A percentile compares a stretch with the other conserved stretches of the same genome.
These are phyloP conservation scores for Panellus pusillus DNA, from an alignment of 768 basidiomycete species.

Conservation along the genomic window DNA sequence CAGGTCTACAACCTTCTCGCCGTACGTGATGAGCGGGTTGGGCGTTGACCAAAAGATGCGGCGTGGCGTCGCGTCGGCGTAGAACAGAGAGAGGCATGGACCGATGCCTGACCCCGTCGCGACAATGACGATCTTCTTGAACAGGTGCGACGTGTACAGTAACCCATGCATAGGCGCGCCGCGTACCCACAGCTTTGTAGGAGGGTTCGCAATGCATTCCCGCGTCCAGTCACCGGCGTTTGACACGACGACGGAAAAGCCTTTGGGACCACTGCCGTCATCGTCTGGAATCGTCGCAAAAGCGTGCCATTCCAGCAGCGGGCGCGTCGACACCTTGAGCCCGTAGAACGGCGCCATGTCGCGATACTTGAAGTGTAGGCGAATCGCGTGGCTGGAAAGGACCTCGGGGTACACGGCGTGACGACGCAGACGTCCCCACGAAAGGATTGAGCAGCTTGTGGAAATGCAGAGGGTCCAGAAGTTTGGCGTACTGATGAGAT, in stretches of 20 bases:
- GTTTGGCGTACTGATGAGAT: conserved; percentile 43
- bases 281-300: conserved; percentile 32
- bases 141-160: conserved; percentile 47
- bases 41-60: conserved; percentile 42
- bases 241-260: conserved; percentile 54
- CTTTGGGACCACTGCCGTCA: conserved; percentile 32
- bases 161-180: conserved; percentile 53
- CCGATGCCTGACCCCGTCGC: conserved; percentile 40
- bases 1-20: conserved; percentile 36
- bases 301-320: conserved; percentile 41
- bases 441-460: conserved; percentile 43
- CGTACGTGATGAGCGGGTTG: conserved; percentile 39
- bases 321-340: conserved; percentile 27
- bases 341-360: conserved; percentile 37
- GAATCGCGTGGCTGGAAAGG: conserved; percentile 54
- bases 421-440: conserved; percentile 52
- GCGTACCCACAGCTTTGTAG: conserved; percentile 53
- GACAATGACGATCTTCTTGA: conserved; percentile 52
- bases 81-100: conserved; percentile 28
- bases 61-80: conserved; percentile 33
- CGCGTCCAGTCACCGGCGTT: conserved; percentile 60
- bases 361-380: conserved; percentile 53
- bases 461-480: conserved; percentile 48
- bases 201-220: conserved; percentile 48
- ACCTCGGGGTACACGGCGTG: conserved; percentile 49